phyloP scores from a whole-genome alignment of 768 basidiomycete genomes.

The Leccinum ochraceum region DNA sequence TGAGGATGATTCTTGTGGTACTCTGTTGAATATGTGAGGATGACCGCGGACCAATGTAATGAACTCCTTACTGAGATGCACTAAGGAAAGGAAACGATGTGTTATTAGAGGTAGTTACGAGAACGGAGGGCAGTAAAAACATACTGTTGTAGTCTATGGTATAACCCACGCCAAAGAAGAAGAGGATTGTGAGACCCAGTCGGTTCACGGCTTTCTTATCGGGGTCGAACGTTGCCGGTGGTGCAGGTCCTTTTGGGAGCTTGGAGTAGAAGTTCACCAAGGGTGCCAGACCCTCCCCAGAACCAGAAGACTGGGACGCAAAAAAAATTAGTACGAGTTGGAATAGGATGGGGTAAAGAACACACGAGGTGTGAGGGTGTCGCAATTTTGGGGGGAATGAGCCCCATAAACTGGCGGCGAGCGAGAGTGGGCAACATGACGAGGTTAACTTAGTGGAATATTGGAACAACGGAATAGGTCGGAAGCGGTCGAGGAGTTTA shows the following conservation, averaged over 20 bases:
- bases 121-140: conserved; percentile 34
- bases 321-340: conserved; percentile 11
- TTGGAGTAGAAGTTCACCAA: conserved; percentile 97
- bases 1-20: conserved; percentile 93
- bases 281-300: conserved; percentile 76
- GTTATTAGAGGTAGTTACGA: conserved; percentile 11
- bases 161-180: conserved; percentile 60
- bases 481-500: conserved; percentile 10
- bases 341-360: neutral
- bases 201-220: conserved; percentile 72
- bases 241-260: conserved; percentile 85
- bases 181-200: conserved; percentile 64
- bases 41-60: neutral
- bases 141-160: conserved; percentile 88
- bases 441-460: conserved; percentile 9
- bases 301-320: conserved; percentile 66
- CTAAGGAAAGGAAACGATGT: conserved; percentile 38
- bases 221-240: conserved; percentile 63
- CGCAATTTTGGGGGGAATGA: conserved; percentile 95
- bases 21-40: conserved; percentile 48
- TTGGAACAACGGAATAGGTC: conserved; percentile 19
- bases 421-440: conserved; percentile 82
- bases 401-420: conserved; percentile 79
- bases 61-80: conserved; percentile 76
- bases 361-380: conserved; percentile 83